phyloP scores from a whole-genome alignment of 2,329 filamentous ascomycete genomes.

The Fusarium xyrophilum region DNA sequence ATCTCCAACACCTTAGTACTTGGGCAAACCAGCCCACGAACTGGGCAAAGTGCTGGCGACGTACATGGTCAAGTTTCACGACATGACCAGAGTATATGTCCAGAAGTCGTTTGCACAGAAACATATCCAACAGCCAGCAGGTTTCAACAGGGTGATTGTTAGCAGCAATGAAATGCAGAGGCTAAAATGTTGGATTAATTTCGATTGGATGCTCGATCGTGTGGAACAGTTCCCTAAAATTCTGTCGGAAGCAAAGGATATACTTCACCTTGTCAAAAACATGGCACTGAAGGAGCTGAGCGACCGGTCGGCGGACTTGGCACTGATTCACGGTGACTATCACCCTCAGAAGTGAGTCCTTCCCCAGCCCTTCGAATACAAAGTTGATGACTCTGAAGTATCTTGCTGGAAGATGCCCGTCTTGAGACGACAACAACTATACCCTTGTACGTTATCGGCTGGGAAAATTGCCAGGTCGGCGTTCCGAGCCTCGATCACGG shows the following conservation, averaged over 20 bases:
- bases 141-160: not conserved
- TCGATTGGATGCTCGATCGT: conserved; percentile 5
- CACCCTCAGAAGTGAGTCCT: not conserved
- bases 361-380: accelerated
- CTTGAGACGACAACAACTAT: not conserved
- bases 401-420: not conserved
- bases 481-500: not conserved
- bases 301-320: not conserved
- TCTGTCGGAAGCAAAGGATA: not conserved
- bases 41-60: not conserved
- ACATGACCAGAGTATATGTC: not conserved
- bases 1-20: not conserved
- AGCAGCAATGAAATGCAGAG: not conserved
- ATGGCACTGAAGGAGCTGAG: not conserved
- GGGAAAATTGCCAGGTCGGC: conserved; percentile 1
- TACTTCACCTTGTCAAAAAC: not conserved
- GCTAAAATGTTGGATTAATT: not conserved
- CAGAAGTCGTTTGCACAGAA: not conserved
- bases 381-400: not conserved
- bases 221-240: not conserved
- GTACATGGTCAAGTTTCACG: not conserved
- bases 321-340: conserved; percentile 1
- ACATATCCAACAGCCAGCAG: accelerated
- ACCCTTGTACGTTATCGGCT: not conserved
- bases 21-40: not conserved